Evolutionary conservation across 1,284 basidiomycete genomes (phyloP).

Genomic region (Ustilago hordei): DNA sequence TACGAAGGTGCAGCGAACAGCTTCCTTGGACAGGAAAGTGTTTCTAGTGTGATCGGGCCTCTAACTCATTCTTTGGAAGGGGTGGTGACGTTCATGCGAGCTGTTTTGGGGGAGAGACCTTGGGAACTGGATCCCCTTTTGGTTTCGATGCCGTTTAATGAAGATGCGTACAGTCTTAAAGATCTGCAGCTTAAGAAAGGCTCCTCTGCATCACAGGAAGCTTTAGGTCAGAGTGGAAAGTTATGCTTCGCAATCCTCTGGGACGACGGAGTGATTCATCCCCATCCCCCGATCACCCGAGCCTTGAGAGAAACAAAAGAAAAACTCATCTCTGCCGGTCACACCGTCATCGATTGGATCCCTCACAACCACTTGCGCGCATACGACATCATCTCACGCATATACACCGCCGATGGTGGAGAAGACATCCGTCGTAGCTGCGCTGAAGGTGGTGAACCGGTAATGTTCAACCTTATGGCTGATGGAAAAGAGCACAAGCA

Average conservation of each 20-base stretch:
- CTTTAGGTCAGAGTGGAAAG: background rate
- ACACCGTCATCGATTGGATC: constrained; percentile 53
- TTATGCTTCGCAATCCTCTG: constrained; percentile 51
- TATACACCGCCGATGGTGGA: constrained; percentile 57
- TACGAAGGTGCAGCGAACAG: constrained; percentile 73
- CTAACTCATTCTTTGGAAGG: constrained; percentile 75
- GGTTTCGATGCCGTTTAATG: constrained; percentile 48
- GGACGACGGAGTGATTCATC: constrained; percentile 70
- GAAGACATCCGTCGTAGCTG: constrained; percentile 42
- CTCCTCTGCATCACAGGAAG: background rate
- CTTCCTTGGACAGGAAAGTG: constrained; percentile 76
- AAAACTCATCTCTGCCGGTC: constrained; percentile 55
- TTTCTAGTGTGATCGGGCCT: constrained; percentile 80
- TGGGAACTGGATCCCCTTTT: constrained; percentile 75
- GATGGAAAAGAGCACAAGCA: constrained; percentile 18
- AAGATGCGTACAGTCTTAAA: constrained; percentile 35
- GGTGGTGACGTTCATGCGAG: constrained; percentile 77
- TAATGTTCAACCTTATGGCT: constrained; percentile 32
- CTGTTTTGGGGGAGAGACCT: constrained; percentile 74
- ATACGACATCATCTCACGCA: constrained; percentile 62
- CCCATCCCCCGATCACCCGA: constrained; percentile 68
- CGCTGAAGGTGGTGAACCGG: constrained; percentile 56
- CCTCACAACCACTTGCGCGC: constrained; percentile 42
- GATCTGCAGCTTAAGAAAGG: constrained; percentile 9
- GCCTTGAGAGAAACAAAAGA: constrained; percentile 65